phyloP scores from a whole-genome alignment of 2,329 filamentous ascomycete genomes.

The Botryotinia globosa region DNA sequence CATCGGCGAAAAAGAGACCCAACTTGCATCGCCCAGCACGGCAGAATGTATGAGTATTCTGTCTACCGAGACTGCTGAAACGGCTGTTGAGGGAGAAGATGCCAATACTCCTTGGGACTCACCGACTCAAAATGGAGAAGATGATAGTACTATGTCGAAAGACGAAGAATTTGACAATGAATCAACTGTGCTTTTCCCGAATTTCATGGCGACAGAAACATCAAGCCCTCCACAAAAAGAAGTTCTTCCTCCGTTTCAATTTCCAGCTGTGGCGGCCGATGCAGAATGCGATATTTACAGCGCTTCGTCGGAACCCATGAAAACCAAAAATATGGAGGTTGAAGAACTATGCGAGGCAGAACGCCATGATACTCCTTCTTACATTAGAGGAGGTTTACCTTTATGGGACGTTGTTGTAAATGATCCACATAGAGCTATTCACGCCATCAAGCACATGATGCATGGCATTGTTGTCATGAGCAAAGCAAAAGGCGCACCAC shows the following conservation, averaged over 20 bases:
- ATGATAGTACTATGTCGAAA: neutral
- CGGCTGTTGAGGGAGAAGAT: neutral
- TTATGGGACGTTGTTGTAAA: neutral
- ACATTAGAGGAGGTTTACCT: constrained; percentile 8
- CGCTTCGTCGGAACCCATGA: neutral
- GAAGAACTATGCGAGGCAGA: constrained; percentile 12
- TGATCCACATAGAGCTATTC: constrained; percentile 16
- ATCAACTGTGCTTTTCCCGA: neutral
- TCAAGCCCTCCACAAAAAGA: neutral
- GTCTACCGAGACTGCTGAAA: constrained; percentile 9
- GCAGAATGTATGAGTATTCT: constrained; percentile 13
- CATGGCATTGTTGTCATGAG: neutral
- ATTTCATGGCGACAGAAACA: neutral
- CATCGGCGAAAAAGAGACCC: neutral
- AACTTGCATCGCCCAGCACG: neutral
- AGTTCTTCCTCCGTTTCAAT: constrained; percentile 1
- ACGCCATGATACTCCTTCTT: constrained; percentile 18
- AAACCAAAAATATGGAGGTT: neutral
- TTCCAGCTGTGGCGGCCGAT: neutral
- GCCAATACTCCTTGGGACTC: neutral
- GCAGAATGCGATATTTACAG: neutral
- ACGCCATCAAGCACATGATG: constrained; percentile 21
- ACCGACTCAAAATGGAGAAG: neutral
- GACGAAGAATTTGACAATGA: neutral
- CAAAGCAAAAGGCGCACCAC: neutral